Evolutionary conservation across 2,329 filamentous ascomycete species (phyloP), one percentile per base, ranked within the genome.

Genomic region (Fusarium zealandicum): DNA sequence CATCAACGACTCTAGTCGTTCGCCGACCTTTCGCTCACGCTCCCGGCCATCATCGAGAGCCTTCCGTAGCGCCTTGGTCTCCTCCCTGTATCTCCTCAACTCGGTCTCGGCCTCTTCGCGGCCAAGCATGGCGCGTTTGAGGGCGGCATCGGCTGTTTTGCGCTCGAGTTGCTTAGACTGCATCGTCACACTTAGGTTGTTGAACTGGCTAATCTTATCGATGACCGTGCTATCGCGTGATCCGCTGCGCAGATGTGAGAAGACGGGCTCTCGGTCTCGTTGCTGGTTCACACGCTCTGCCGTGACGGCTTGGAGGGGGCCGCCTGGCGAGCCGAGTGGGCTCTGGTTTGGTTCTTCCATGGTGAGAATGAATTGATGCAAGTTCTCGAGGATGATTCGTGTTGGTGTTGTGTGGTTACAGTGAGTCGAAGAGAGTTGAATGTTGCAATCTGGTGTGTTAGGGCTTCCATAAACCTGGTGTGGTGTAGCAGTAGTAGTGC

Each of bases 101-200:
- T 91, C 87, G n/a, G 75, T 76, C 74, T 91, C 89, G 11, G 88
- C 86, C 73, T 89, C 87, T 69, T 92, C 89, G 36, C 87, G 81
- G 12, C 86, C 87, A 40, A 89, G 69, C 78, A 87, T 84, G 57
- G 86, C 86, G 40, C 86, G 82, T 70, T 86, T 87, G 13, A 89
- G 75, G 25, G 86, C 86, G 27, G 85, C 85, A 63, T 88, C 86
- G 64, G 83, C 85, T 40, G 79, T 84, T 72, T 84, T 87, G 65
- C 85, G 81, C 70, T 88, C 85, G 46, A 86, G 75, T 40, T 85
- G 80, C 66, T 84, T 86, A 28, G 82, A 81, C 71, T 82, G 78
- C 61, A 80, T 75, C 51, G 87, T 82, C 37, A 91, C 78, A 51
- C 82, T 82, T 30, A 91, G 78, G 51, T 80, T 83, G 75, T 91